A percentile compares a stretch with the other conserved stretches of the same genome.
These are phyloP conservation scores for Rhodotorula babjevae DNA, from an alignment of 768 basidiomycete species.

Conservation along the genomic window DNA sequence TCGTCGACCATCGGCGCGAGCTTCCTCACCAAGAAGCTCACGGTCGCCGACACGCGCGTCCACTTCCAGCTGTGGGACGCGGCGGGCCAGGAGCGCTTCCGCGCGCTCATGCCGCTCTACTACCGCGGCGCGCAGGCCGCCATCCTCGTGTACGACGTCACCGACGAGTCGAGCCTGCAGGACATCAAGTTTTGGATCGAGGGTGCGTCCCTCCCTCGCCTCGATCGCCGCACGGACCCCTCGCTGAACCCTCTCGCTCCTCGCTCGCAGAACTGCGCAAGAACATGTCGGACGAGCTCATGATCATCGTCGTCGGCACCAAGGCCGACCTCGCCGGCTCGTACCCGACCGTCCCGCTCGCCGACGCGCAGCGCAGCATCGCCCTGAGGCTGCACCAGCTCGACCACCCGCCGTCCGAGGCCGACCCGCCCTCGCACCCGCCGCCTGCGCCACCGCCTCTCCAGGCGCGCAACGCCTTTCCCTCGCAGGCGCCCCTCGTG, in stretches of 20 bases:
- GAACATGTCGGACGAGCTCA: constrained; percentile 57
- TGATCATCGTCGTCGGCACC: constrained; percentile 91
- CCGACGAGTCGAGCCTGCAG: constrained; percentile 78
- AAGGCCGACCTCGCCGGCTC: constrained; percentile 52
- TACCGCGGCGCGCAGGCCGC: constrained; percentile 94
- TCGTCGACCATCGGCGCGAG: constrained; percentile 88
- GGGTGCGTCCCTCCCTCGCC: constrained; percentile 53
- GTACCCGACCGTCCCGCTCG: constrained; percentile 49
- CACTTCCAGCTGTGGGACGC: constrained; percentile 68
- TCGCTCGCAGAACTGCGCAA: constrained; percentile 43
- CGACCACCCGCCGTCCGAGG: constrained; percentile 1
- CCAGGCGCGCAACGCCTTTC: not conserved
- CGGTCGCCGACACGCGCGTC: constrained; percentile 77
- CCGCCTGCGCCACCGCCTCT: not conserved
- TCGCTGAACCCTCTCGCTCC: too few relatives aligned
- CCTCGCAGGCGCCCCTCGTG: not conserved
- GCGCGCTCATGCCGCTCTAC: constrained; percentile 94
- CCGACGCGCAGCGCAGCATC: constrained; percentile 74
- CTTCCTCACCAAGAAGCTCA: constrained; percentile 88
- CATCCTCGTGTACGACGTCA: constrained; percentile 89
- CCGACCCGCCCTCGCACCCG: not conserved
- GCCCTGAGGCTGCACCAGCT: constrained; percentile 65
- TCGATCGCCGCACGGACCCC: not conserved
- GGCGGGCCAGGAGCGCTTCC: constrained; percentile 86
- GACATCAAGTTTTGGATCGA: constrained; percentile 86